These are phyloP conservation scores for Yarrowia yakushimensis DNA, from an alignment of 805 yeast genomes.

Conservation along the genomic window DNA sequence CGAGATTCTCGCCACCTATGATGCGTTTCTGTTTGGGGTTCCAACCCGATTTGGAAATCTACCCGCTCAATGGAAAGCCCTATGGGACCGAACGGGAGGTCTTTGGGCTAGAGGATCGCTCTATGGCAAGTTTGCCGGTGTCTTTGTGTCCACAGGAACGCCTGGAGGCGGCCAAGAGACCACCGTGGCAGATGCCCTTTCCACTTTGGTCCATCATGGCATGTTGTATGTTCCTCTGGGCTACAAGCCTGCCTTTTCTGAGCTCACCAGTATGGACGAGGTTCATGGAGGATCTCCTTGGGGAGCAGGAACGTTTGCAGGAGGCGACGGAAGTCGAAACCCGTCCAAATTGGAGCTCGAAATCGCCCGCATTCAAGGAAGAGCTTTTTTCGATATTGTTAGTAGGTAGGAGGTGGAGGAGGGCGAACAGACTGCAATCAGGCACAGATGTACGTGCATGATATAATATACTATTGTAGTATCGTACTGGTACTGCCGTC, in stretches of 20 bases:
- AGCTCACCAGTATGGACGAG: conserved; percentile 55
- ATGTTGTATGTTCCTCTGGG: conserved; percentile 75
- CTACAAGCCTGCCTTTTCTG: conserved; percentile 54
- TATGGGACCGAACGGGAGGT: conserved; percentile 75
- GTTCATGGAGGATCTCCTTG: conserved; percentile 80
- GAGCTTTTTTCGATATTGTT: conserved; percentile 51
- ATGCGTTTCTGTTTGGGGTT: conserved; percentile 70
- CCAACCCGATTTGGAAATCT: conserved; percentile 76
- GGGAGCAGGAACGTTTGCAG: conserved; percentile 83
- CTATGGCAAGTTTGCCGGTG: conserved; percentile 68
- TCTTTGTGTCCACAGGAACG: conserved; percentile 67
- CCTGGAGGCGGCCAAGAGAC: conserved; percentile 78
- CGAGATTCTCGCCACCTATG: conserved; percentile 57
- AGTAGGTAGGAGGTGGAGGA: not conserved
- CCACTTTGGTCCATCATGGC: conserved; percentile 71
- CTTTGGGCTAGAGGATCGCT: conserved; percentile 70
- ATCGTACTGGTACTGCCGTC: no score
- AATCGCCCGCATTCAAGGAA: conserved; percentile 67
- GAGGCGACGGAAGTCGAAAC: conserved; percentile 68
- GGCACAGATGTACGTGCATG: no score
- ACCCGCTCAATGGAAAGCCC: conserved; percentile 72
- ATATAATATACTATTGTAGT: no score
- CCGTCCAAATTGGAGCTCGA: conserved; percentile 61
- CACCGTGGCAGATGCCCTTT: conserved; percentile 55
- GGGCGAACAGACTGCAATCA: no score